These are phyloP conservation scores for Ophiostoma sp. DNA, from an alignment of 2,329 filamentous ascomycete genomes.

Conservation along the genomic window DNA sequence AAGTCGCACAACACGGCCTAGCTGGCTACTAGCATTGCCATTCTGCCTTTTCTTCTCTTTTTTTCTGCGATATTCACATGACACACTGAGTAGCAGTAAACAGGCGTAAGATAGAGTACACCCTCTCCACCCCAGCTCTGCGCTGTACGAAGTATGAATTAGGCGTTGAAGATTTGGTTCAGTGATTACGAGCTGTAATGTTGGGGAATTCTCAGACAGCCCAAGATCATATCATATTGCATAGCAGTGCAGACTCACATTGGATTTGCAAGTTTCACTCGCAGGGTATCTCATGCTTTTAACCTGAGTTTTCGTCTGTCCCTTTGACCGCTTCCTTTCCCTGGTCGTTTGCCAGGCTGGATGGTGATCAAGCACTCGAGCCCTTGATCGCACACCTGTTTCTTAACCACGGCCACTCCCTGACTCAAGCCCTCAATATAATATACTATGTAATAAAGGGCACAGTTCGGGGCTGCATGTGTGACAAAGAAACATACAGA, in stretches of 20 bases:
- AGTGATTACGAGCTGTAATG: background rate
- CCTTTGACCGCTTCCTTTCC: background rate
- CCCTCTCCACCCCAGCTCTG: background rate
- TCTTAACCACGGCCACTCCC: background rate
- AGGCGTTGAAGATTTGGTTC: conserved; percentile 9
- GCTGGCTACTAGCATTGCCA: background rate
- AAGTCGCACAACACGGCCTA: background rate
- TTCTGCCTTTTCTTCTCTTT: background rate
- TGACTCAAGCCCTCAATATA: too few species aligned
- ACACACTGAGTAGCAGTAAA: too few species aligned
- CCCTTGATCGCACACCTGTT: background rate
- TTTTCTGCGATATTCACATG: too few species aligned
- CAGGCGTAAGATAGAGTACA: background rate
- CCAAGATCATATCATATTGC: background rate
- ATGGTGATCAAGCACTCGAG: background rate
- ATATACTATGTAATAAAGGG: too few species aligned
- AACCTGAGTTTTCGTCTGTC: background rate
- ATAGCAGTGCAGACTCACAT: background rate
- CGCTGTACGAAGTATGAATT: background rate
- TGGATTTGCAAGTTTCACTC: background rate
- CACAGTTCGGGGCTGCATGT: background rate
- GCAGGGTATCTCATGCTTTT: background rate
- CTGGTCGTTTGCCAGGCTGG: background rate
- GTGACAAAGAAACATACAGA: conserved; percentile 2
- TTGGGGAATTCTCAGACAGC: background rate